These are phyloP conservation scores for Malus fusca DNA, from an alignment of 306 rosid genomes.

Conservation along the genomic window DNA sequence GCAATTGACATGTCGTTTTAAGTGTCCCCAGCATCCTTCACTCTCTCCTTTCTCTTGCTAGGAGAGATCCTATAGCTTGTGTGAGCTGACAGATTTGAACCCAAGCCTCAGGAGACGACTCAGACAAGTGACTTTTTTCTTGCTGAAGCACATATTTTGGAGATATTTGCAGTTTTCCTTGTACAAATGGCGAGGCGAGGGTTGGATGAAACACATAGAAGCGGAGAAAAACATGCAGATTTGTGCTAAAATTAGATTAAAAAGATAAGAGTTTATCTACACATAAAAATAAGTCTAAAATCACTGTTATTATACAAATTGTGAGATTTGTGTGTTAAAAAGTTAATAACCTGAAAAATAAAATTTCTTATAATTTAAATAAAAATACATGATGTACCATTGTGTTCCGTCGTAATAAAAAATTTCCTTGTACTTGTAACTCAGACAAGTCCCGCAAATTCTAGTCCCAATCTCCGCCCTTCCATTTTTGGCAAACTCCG, in stretches of 20 bases:
- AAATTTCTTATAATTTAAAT: fast-evolving
- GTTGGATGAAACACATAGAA: background rate
- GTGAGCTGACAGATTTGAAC: background rate
- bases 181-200: conserved; percentile 11
- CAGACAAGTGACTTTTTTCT: background rate
- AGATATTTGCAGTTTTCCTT: background rate
- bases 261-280: conserved; percentile 21
- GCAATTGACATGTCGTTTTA: conserved; percentile 59
- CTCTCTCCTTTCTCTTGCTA: background rate
- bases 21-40: conserved; percentile 7
- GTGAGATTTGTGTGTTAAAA: too few relatives aligned
- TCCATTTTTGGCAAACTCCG: background rate
- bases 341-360: too few relatives aligned
- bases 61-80: background rate
- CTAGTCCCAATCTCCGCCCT: background rate
- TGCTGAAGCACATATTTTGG: too few relatives aligned
- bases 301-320: background rate
- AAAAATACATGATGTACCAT: background rate
- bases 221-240: background rate
- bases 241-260: background rate
- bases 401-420: too few relatives aligned
- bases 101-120: background rate
- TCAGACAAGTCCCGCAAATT: background rate
- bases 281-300: conserved; percentile 9
- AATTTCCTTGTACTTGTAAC: background rate